These are phyloP conservation scores for Pouteria glomerata DNA, from an alignment of 148 eudicot genomes.

Conservation along the genomic window DNA sequence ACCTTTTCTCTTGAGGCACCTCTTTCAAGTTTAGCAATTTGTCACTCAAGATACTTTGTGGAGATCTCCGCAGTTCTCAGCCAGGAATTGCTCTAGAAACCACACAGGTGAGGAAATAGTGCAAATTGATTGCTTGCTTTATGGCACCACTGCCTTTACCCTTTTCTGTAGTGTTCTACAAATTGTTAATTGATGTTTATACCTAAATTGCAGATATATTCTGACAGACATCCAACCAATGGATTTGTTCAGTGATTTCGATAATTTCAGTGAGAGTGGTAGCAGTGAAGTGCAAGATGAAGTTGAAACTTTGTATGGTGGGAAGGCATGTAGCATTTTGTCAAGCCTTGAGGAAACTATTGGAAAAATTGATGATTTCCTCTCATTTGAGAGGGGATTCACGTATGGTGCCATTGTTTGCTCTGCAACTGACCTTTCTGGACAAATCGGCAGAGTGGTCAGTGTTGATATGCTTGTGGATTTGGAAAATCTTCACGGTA, in stretches of 20 bases:
- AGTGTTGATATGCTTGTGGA: conserved; percentile 57
- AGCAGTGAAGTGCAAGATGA: conserved; percentile 83
- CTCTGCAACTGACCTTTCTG: conserved; percentile 45
- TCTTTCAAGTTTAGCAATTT: neutral
- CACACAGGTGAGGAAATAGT: too few relatives aligned
- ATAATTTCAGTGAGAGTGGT: conserved; percentile 70
- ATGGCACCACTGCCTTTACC: too few relatives aligned
- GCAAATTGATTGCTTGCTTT: too few relatives aligned
- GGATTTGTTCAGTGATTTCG: conserved; percentile 67
- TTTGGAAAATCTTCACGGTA: conserved; percentile 62
- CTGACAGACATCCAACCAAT: conserved; percentile 26
- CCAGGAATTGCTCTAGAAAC: neutral
- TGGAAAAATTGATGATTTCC: conserved; percentile 86
- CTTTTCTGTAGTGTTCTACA: too few relatives aligned
- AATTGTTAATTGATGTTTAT: too few relatives aligned
- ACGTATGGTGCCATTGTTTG: conserved; percentile 72
- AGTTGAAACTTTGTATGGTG: conserved; percentile 58
- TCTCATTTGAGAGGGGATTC: conserved; percentile 76
- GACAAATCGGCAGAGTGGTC: conserved; percentile 75
- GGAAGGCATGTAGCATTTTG: conserved; percentile 70
- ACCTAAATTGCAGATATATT: conserved; percentile 11
- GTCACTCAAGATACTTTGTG: neutral
- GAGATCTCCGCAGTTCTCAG: neutral
- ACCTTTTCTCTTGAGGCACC: neutral
- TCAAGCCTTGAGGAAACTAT: conserved; percentile 82